Base-by-base conservation (phyloP, 352 stramenopile genomes). In the Phytophthora pistaciae region DNA sequence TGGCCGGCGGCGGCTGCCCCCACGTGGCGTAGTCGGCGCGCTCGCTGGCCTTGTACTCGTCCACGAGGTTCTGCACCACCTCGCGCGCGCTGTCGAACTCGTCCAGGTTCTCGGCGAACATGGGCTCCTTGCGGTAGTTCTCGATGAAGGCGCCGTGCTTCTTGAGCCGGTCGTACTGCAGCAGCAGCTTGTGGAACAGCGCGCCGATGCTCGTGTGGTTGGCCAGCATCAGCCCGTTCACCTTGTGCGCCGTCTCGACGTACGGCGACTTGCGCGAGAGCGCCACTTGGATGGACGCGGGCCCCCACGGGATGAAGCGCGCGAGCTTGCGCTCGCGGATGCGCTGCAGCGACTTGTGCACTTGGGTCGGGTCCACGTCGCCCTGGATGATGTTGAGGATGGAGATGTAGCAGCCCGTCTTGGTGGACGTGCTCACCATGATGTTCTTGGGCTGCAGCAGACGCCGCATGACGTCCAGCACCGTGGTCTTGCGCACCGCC, bases 341-440 rank as follows among this genome's bases (percentile, higher is more conserved):
- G 9, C 98, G 88, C 84, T 99, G 98, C 25, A 99, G 80, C 21
- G 96, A 98, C 79, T 99, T 99, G 85, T 99, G 98, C 68, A 99
- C 98, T 70, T 96, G 88, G 23, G 97, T 99, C 27, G 98, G 98
- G 78, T 99, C 98, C 52, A 99, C 97, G 61, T 99, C 96, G 63
- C 98, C 98, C 75, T 99, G 98, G 73, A 99, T 99, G 74, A 99
- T 99, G 80, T 99, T 99, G 52, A 99, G 92, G 58, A 99, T 99
- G 42, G 95, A 99, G 61, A 99, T 98, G 85, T 99, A 99, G 78
- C 97, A 99, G 6, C 97, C 98, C 23, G 95, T 98, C 70, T 98
- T 96, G 16, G 96, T 96, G 5, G 88, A 96, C 42, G 97, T 98
- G n/a, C 92, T 99, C 13, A 99, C 98, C 98, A 99, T 99, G 77